Base-by-base conservation (phyloP, 352 stramenopile species). In the Globisporangium paroecandrum region DNA sequence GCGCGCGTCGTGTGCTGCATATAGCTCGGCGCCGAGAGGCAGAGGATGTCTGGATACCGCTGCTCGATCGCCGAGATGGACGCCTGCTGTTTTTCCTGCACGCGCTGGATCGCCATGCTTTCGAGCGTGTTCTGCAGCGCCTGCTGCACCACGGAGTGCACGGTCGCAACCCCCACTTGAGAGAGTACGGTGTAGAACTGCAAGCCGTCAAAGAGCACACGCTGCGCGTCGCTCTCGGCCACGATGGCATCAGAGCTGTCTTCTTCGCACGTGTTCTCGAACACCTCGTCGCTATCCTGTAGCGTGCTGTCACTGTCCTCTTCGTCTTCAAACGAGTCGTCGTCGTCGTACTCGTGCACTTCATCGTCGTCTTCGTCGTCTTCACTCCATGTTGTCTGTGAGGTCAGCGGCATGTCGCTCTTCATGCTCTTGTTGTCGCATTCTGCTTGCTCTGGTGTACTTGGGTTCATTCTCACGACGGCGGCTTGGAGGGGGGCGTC, bases 31-130 rank as follows among this genome's bases (percentile, higher is more conserved):
- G 62, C 55, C 10, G 72, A 69, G 24, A 91, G 68, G 56, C 83
- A 91, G 41, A 82, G 78, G 62, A 92, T 88, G 63, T 92, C 83
- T 27, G 83, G 83, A 61, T 90, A 90, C 57, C 63, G 71, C 69
- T 83, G 74, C 47, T 82, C 65, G 53, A 92, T 90, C 9, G 80
- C 59, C 25, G 73, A 77, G 65, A 89, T 88, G 53, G 78, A 87
- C 24, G 83, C 72, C n/a, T 77, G 69, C 36, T 81, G 72, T 32
- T 73, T n/a, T 1, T 60, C 53, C 49, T 69, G 73, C 24, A 54
- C 71, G 29, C 70, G 72, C 20, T 79, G 58, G n/a, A 56, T 59
- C 41, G 83, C 38, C 24, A 72, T 70, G 22, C 59, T 66, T 47
- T 67, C 67, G 18, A 76, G 22, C 1, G 78, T 77, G 5, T 83